Base-by-base conservation (phyloP, 2,329 filamentous ascomycete species). In the Penicillium sp. region DNA sequence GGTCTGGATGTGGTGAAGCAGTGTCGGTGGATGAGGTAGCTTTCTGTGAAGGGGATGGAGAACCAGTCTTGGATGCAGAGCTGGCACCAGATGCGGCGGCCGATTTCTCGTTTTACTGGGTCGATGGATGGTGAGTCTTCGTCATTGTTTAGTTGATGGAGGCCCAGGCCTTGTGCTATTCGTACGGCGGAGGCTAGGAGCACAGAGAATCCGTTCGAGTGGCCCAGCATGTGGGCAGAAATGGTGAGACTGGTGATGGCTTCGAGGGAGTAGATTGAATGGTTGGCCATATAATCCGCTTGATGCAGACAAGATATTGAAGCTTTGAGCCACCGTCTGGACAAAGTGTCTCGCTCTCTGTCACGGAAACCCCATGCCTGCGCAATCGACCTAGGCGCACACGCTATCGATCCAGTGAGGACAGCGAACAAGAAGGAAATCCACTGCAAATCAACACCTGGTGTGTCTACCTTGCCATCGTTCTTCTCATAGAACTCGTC, bases 241-340 rank as follows among this genome's bases (percentile, higher is more conserved):
- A 81, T 78, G n/a, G 81, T 81, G 33, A 81, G 69, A 1, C 77
- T 79, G 10, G 78, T 70, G 40, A 84, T 80, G 4, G 81, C 76
- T 63, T 83, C 77, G 3, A 82, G 73, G 0, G 78, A 75, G 47
- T 77, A 74, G 2, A 81, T 71, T 13, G 76, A 77, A 60, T 79
- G 76, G 43, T 70, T 69, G 39, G 76, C 75, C 52, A 78, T 80
- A 59, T 78, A 83, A 50, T 81, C 77, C 2, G 78, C 80, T 4
- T 77, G 69, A 39, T 81, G 78, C 2, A 84, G 68, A 61, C 78
- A 81, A 1, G 76, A 73, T 1, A 81, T 69, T 0, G 77, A 71
- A 14, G 80, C 79, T 43, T 77, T 77, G 55, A 79, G 79, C 80
- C 80, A 83, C 47, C 76, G 67, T 54, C 75, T 74, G 2, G 79